These are phyloP conservation scores for Kluyveromyces siamensis DNA, from an alignment of 805 yeast species.

Conservation along the genomic window DNA sequence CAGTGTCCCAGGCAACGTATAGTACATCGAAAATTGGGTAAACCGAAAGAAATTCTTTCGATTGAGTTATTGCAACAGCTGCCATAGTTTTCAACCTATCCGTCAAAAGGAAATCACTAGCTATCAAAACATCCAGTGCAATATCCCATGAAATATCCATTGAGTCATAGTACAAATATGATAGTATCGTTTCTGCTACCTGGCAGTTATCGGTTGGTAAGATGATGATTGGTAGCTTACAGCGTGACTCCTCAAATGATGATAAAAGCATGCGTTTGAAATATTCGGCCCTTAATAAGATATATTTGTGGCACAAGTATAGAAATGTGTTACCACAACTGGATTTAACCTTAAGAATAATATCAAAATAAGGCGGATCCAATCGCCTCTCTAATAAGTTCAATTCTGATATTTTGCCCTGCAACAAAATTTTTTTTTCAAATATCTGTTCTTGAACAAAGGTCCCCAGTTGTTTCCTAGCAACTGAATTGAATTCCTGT, in stretches of 20 bases:
- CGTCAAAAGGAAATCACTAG: conserved; percentile 48
- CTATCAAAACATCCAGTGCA: conserved; percentile 47
- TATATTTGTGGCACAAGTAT: conserved; percentile 59
- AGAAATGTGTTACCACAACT: conserved; percentile 24
- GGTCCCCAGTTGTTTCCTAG: conserved; percentile 17
- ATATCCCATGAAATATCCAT: conserved; percentile 39
- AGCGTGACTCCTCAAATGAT: conserved; percentile 31
- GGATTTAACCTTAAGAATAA: conserved; percentile 31
- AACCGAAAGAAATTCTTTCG: conserved; percentile 17
- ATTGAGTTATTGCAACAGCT: conserved; percentile 34
- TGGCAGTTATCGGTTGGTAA: conserved; percentile 19
- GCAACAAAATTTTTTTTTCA: conserved; percentile 3
- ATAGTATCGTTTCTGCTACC: conserved; percentile 43
- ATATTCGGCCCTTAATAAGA: conserved; percentile 53
- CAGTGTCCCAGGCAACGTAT: conserved; percentile 58
- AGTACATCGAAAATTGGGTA: conserved; percentile 47
- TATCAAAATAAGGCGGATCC: conserved; percentile 35
- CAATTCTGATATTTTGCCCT: not conserved
- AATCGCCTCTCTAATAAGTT: not conserved
- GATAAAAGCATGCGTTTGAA: conserved; percentile 56
- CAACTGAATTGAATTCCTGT: conserved; percentile 22
- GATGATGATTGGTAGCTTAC: conserved; percentile 19
- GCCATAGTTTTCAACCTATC: conserved; percentile 62
- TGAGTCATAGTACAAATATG: conserved; percentile 53
- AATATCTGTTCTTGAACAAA: conserved; percentile 20